Evolutionary conservation across 2,329 filamentous ascomycete genomes (phyloP).

Genomic region (Rutstroemia sp.): DNA sequence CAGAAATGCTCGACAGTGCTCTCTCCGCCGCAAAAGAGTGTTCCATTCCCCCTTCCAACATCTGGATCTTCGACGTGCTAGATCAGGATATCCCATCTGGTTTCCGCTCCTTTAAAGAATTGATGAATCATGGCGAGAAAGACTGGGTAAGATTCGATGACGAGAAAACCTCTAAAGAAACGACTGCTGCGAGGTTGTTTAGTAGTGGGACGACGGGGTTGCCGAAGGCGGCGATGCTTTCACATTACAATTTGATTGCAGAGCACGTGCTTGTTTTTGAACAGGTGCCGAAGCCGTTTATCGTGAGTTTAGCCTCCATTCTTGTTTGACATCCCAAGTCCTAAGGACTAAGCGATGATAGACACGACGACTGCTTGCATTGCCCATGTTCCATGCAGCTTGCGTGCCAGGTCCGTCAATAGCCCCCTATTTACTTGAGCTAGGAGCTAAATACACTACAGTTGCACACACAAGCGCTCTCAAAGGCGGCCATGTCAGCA

Average conservation of each 20-base stretch:
- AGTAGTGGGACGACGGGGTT: conserved; percentile 52
- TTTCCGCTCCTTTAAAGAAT: conserved; percentile 17
- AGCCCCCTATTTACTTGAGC: neutral
- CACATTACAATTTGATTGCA: conserved; percentile 31
- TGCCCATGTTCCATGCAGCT: conserved; percentile 52
- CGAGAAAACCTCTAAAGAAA: conserved; percentile 26
- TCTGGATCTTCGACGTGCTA: conserved; percentile 24
- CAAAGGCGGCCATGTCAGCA: conserved; percentile 13
- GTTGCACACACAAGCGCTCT: conserved; percentile 53
- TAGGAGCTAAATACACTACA: conserved; percentile 33
- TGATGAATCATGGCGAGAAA: conserved; percentile 20
- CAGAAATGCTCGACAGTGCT: conserved; percentile 17
- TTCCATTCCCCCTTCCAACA: conserved; percentile 19
- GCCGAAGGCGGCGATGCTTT: conserved; percentile 34
- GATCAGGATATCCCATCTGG: conserved; percentile 16
- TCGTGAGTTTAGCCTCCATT: conserved; percentile 48
- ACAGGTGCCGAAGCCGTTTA: conserved; percentile 45
- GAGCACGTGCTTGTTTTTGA: conserved; percentile 36
- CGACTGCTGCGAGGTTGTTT: conserved; percentile 35
- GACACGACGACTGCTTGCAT: conserved; percentile 41
- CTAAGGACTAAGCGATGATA: conserved; percentile 24
- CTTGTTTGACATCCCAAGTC: neutral
- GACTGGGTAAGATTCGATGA: conserved; percentile 24
- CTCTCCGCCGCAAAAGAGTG: conserved; percentile 22
- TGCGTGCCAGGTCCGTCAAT: conserved; percentile 52